phyloP scores from a whole-genome alignment of 2,329 filamentous ascomycete species.

The Clonostachys rosea region DNA sequence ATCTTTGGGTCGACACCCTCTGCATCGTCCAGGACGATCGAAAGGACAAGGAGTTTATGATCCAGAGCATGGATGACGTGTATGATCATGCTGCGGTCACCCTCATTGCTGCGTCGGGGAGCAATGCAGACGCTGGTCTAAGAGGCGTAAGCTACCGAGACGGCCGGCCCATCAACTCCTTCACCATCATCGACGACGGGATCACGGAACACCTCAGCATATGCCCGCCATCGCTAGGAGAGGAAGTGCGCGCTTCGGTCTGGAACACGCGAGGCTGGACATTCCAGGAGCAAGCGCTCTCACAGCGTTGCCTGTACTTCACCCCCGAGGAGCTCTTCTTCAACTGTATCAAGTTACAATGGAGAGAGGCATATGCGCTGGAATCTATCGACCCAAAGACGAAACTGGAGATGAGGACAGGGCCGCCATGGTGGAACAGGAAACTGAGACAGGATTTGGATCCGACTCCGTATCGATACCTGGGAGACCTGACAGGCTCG shows the following conservation, averaged over 20 bases:
- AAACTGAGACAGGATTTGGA: conserved; percentile 6
- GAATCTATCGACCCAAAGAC: not conserved
- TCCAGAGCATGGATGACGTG: conserved; percentile 2
- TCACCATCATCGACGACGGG: conserved; percentile 1
- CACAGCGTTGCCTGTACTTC: conserved; percentile 7
- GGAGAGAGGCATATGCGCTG: conserved; percentile 3
- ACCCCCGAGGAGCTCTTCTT: conserved; percentile 3
- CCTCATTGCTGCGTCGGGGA: conserved; percentile 1
- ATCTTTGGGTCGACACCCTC: conserved; percentile 10
- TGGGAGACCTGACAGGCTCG: conserved; percentile 2
- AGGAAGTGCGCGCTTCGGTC: conserved; percentile 2
- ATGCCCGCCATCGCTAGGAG: conserved; percentile 1
- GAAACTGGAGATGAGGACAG: conserved; percentile 2
- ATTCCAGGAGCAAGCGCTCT: conserved; percentile 8
- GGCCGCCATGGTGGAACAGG: conserved; percentile 6
- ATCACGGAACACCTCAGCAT: conserved; percentile 1
- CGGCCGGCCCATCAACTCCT: conserved; percentile 1
- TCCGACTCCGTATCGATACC: conserved; percentile 4
- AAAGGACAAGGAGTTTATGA: conserved; percentile 3
- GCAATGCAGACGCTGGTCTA: conserved; percentile 1
- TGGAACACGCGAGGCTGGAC: conserved; percentile 8
- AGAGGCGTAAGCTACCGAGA: conserved; percentile 1
- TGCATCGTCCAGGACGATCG: conserved; percentile 9
- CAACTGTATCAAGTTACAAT: conserved; percentile 2
- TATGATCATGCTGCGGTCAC: conserved; percentile 4